Conservation (phyloP, 768 basidiomycete genomes). For the Strobilomyces echinocephalus region DNA sequence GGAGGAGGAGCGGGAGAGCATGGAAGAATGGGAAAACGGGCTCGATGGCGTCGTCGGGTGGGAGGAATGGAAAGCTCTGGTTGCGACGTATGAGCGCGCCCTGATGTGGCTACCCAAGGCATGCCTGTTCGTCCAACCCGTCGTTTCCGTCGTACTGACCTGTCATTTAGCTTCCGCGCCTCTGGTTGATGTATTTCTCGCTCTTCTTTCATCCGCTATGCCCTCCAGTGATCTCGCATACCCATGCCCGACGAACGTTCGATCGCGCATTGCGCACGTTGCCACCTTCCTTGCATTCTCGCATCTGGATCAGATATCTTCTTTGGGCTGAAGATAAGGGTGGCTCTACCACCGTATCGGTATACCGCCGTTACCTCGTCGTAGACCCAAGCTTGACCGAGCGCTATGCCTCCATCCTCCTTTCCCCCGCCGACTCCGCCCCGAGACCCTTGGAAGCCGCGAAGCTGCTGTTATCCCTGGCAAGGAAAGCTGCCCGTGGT, state of each 20-base stretch:
- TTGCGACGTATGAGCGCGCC: slow-evolving; percentile 87
- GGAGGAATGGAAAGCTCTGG: slow-evolving; percentile 90
- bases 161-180: slow-evolving; percentile 67
- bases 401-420: slow-evolving; percentile 65
- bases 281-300: slow-evolving; percentile 85
- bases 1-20: slow-evolving; percentile 75
- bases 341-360: slow-evolving; percentile 68
- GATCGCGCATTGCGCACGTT: slow-evolving; percentile 92
- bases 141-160: slow-evolving; percentile 4
- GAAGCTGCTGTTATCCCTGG: slow-evolving; percentile 80
- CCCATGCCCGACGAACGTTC: slow-evolving; percentile 90
- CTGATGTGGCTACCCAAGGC: slow-evolving; percentile 94
- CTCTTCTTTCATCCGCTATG: slow-evolving; percentile 87
- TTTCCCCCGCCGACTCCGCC: slow-evolving; percentile 50
- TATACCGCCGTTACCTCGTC: slow-evolving; percentile 86
- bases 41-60: slow-evolving; percentile 89
- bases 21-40: slow-evolving; percentile 82
- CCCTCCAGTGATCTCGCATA: slow-evolving; percentile 76
- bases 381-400: slow-evolving; percentile 81
- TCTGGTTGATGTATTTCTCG: slow-evolving; percentile 93
- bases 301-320: slow-evolving; percentile 91
- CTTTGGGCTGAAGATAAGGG: slow-evolving; percentile 85
- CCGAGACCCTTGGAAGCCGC: slow-evolving; percentile 89
- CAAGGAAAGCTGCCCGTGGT: slow-evolving; percentile 77
- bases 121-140: slow-evolving; percentile 18